Evolutionary conservation across 1,284 basidiomycete species (phyloP).

Genomic region (Vanrija sp.): DNA sequence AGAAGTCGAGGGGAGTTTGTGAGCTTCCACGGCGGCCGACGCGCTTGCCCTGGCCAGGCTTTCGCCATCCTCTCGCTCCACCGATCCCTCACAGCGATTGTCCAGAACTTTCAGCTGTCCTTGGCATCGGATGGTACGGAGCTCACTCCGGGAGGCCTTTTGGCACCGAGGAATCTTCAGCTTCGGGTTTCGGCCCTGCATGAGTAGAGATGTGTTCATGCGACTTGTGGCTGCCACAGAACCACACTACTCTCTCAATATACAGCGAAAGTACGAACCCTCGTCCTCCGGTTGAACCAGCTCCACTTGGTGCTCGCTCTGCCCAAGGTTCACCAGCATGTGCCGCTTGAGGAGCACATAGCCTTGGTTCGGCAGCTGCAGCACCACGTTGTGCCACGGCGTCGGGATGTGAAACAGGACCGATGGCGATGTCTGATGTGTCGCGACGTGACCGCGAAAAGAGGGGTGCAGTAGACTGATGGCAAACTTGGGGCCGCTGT

Average conservation of each 20-base stretch:
- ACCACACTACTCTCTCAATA: too few species aligned
- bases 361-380: neutral
- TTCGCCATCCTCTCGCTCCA: neutral
- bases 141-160: neutral
- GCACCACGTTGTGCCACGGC: constrained; percentile 3
- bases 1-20: constrained; percentile 1
- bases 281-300: neutral
- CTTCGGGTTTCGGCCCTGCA: neutral
- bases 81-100: neutral
- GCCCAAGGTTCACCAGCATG: neutral
- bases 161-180: constrained; percentile 1
- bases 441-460: neutral
- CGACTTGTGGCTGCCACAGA: too few species aligned
- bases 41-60: constrained; percentile 1
- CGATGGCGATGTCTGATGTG: too few species aligned
- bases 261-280: neutral
- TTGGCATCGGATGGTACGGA: neutral
- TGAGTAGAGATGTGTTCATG: too few species aligned
- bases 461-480: neutral
- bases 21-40: constrained; percentile 1
- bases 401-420: constrained; percentile 2
- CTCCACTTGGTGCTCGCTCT: neutral
- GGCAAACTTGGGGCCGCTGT: constrained; percentile 3
- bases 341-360: neutral
- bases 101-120: neutral